Base-by-base conservation (phyloP, 2,329 filamentous ascomycete species). In the Thielaviopsis ethacetica region DNA sequence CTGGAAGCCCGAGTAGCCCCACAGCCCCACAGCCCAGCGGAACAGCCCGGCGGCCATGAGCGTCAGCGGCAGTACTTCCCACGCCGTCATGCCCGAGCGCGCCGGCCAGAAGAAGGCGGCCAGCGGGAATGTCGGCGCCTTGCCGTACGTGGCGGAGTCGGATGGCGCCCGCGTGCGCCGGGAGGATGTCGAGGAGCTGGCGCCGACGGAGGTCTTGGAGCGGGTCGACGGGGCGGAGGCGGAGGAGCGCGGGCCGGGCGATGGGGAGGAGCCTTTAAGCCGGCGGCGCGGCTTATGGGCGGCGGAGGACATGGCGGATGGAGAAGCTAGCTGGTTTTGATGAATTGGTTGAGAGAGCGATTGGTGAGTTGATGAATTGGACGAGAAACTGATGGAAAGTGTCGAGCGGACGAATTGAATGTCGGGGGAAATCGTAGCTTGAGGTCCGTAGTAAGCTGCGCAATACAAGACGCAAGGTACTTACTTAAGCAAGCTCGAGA, bases 51-150 rank as follows among this genome's bases (percentile, higher is more conserved):
- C 88, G 1, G 79, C 81, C 86, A 97, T 95, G 58, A 98, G 75
- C 4, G 95, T 84, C 65, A 94, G 74, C 1, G 93, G 91, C 34
- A 98, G 74, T 4, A 91, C 80, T 66, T 95, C 83, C 91, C 93
- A 97, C 86, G 91, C 86, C 58, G 91, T 95, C 19, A 82, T 76
- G 0, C 86, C 86, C 56, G 85, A 85, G 63, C 91, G 85, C 22
- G 90, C 87, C 56, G 91, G 90, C 88, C 91, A 95, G 56, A 98
- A 80, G 67, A 98, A 91, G n/a, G 91, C 85, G 1, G 89, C 90
- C 22, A 98, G 79, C 49, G 93, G 91, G 67, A 96, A 97, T 3
- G 88, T 82, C 34, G 91, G 91, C 50, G 75, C 71, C 55, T 77
- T 75, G 56, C 78, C 70, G 58, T 79, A 70, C 56, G 73, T 68